Percentiles rank a stretch among this genome's conserved stretches.
These are phyloP conservation scores for Phytophthora foliorum DNA, from an alignment of 352 stramenopile species.

Conservation along the genomic window DNA sequence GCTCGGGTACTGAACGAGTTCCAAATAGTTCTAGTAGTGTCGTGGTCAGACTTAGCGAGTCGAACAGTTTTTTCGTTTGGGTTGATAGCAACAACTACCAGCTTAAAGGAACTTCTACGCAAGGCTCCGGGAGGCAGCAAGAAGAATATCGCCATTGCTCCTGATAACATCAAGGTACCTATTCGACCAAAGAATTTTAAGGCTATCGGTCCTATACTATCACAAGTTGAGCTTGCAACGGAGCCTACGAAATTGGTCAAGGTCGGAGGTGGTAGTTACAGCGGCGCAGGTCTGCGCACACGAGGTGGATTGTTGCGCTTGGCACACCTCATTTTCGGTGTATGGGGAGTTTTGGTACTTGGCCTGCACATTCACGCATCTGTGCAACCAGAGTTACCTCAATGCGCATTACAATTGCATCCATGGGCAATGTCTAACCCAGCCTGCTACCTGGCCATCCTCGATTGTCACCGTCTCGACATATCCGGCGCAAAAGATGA, in stretches of 20 bases:
- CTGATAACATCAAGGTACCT: neutral
- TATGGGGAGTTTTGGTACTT: conserved; percentile 32
- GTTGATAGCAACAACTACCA: conserved; percentile 29
- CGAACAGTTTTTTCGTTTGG: conserved; percentile 33
- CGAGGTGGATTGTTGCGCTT: conserved; percentile 2
- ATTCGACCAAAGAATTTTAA: neutral
- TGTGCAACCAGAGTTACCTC: conserved; percentile 12
- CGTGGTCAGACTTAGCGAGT: conserved; percentile 33
- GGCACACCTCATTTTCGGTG: conserved; percentile 15
- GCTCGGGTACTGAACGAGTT: conserved; percentile 40
- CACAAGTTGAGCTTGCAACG: neutral
- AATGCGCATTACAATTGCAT: conserved; percentile 35
- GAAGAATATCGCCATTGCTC: conserved; percentile 11
- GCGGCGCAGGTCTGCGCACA: neutral
- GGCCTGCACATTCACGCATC: conserved; percentile 34
- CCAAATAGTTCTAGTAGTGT: conserved; percentile 41
- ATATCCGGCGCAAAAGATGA: conserved; percentile 32
- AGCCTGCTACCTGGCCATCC: conserved; percentile 41
- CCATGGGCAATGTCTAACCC: conserved; percentile 39
- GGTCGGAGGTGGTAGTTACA: neutral
- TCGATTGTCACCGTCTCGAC: conserved; percentile 38
- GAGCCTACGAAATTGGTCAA: neutral
- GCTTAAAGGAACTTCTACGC: conserved; percentile 33
- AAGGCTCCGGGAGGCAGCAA: neutral
- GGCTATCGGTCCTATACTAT: neutral